A percentile compares a stretch with the other conserved stretches of the same genome.
Evolutionary conservation across 2,329 filamentous ascomycete genomes (phyloP).

Genomic region (Pseudohalonectria lignicola): DNA sequence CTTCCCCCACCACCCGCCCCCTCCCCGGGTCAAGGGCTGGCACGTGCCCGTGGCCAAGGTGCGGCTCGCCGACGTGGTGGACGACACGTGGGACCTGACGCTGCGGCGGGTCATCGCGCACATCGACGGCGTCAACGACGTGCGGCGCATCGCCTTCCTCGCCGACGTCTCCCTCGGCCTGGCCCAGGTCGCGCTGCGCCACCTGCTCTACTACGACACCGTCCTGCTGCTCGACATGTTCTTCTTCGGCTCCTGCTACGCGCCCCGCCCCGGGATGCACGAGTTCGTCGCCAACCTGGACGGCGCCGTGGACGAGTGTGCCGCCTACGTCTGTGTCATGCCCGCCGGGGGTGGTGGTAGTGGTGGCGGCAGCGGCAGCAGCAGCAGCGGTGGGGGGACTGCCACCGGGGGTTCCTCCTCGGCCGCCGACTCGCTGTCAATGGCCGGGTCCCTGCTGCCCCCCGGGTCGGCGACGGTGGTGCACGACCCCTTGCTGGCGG

Average conservation of each 20-base stretch:
- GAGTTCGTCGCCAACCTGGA: conserved; percentile 67
- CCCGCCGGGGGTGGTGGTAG: conserved; percentile 7
- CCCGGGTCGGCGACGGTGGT: background rate
- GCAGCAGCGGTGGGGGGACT: conserved; percentile 3
- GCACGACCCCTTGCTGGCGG: background rate
- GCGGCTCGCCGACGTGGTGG: conserved; percentile 51
- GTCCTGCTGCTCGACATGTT: conserved; percentile 88
- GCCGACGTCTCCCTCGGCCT: conserved; percentile 82
- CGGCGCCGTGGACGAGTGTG: conserved; percentile 76
- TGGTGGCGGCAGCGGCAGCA: background rate
- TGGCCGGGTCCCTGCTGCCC: too few relatives aligned
- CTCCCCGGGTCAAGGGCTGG: conserved; percentile 71
- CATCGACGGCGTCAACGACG: conserved; percentile 85
- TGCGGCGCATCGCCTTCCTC: conserved; percentile 73
- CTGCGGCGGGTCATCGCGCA: conserved; percentile 69
- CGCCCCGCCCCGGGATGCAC: conserved; percentile 65
- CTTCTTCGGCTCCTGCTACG: conserved; percentile 87
- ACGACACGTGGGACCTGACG: conserved; percentile 65
- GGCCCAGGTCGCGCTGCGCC: conserved; percentile 75
- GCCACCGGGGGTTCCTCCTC: background rate
- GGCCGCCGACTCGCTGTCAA: background rate
- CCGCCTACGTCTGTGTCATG: conserved; percentile 60
- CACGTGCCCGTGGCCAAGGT: conserved; percentile 77
- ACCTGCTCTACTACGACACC: conserved; percentile 88
- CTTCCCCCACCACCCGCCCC: conserved; percentile 71